Evolutionary conservation across 2,329 filamentous ascomycete species (phyloP), one percentile per base, ranked within the genome.

Genomic region (Helotiales sp.): DNA sequence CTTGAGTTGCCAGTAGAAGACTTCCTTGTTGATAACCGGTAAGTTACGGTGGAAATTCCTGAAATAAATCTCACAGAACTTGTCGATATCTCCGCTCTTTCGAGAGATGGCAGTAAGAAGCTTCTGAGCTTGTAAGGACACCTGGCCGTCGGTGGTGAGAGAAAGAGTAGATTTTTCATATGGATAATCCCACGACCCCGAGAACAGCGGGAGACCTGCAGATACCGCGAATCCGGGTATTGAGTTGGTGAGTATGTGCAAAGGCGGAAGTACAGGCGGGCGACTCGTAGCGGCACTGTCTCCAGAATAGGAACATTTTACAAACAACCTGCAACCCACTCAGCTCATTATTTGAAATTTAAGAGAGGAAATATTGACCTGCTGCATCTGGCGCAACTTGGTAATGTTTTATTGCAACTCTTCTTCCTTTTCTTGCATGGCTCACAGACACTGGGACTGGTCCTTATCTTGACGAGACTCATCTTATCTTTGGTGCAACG

Each of bases 391-490:
- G 45, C 28, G 50, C 69, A 72, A 17, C 20, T 61, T 24, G 69
- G 69, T n/a, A 71, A 17, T 1, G 13, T 30, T 58, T 70, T 69
- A 28, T 69, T 63, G 45, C 71, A 72, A 26, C 54, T 65, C 49
- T 70, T 71, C 61, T 72, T 72, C 20, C 68, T 37, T 32, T 59
- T 65, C 61, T 66, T 65, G 37, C 70, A 71, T 17, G 68, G 68
- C 43, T 68, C 63, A 59, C 65, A 68, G 3, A 70, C 68, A 6
- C 50, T 61, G 11, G 6, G 49, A 40, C 30, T 40, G n/a, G n/a
- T 6, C 32, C 32, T 20, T 11, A 57, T 22, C 22, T 40, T 57
- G 54, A 34, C 54, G 20, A 57, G 52, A 57, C 54, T 57, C 54
- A 57, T 37, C 54, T 24, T 57, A n/a, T 22, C 40, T 17, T 17